These are phyloP conservation scores for Houttuynia cordata DNA, from an alignment of 164 flowering plant species.

Conservation along the genomic window DNA sequence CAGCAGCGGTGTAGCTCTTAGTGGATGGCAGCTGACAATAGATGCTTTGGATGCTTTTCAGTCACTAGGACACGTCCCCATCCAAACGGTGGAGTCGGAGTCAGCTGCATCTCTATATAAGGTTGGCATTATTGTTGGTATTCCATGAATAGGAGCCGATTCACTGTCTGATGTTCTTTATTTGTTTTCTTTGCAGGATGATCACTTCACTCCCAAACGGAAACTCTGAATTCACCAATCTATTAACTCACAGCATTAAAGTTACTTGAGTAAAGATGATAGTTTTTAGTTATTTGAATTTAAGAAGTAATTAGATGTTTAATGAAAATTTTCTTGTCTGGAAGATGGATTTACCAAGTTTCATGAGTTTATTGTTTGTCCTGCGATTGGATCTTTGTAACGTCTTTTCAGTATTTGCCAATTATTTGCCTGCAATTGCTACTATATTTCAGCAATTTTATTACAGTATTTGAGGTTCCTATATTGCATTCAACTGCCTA, in stretches of 20 bases:
- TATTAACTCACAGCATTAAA: conserved; percentile 30
- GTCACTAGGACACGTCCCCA: conserved; percentile 48
- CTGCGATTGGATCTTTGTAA: no score
- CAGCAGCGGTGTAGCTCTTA: conserved; percentile 44
- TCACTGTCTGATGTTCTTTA: not conserved
- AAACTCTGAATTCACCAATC: conserved; percentile 31
- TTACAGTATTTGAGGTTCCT: no score
- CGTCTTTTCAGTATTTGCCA: no score
- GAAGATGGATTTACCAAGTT: no score
- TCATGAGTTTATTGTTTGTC: no score
- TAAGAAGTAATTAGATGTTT: not conserved
- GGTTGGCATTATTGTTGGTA: conserved; percentile 26
- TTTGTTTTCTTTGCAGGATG: conserved; percentile 28
- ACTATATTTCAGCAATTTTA: no score
- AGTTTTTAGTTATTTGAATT: not conserved
- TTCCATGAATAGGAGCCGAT: not conserved
- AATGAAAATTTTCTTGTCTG: no score
- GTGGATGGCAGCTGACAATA: conserved; percentile 93
- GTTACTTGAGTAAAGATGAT: conserved; percentile 1
- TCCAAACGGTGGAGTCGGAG: conserved; percentile 67
- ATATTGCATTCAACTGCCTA: no score
- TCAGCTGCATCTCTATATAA: conserved; percentile 91
- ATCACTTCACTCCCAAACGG: conserved; percentile 24
- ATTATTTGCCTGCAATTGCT: no score
- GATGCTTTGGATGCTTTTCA: conserved; percentile 86